Evolutionary conservation across 371 early-diverging fungal species (phyloP).

Genomic region (Amoeboaphelidium protococcarum): DNA sequence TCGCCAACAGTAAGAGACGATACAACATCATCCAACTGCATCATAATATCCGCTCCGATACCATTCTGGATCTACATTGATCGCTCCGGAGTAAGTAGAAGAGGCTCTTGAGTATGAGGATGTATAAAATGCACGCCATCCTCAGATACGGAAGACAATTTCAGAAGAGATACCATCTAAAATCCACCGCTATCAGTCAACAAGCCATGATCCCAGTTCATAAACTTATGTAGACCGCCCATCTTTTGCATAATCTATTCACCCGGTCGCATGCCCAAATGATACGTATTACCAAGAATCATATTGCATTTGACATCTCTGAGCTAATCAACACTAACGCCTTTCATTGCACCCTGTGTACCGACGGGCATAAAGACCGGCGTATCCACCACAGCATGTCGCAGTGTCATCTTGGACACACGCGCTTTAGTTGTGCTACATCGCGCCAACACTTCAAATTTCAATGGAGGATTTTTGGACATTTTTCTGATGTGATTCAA

Average conservation of each 20-base stretch:
- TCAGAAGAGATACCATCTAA: constrained; percentile 75
- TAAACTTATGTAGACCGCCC: constrained; percentile 64
- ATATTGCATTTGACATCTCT: constrained; percentile 62
- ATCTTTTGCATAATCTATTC: constrained; percentile 42
- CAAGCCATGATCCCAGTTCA: constrained; percentile 56
- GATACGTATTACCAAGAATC: constrained; percentile 69
- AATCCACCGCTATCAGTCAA: constrained; percentile 87
- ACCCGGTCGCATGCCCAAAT: constrained; percentile 28
- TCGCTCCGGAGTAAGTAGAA: constrained; percentile 84
- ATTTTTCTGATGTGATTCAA: not conserved
- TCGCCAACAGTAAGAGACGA: constrained; percentile 53
- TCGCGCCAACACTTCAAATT: constrained; percentile 33
- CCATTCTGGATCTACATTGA: constrained; percentile 73
- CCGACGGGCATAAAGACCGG: constrained; percentile 96
- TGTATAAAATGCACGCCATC: constrained; percentile 74
- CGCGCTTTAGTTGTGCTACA: constrained; percentile 80
- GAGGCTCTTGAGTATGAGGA: constrained; percentile 47
- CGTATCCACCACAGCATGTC: constrained; percentile 53
- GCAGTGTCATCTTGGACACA: constrained; percentile 44
- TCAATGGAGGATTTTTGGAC: constrained; percentile 17
- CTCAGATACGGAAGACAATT: constrained; percentile 61
- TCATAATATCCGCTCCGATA: constrained; percentile 91
- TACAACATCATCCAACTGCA: constrained; percentile 93
- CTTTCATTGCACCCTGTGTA: constrained; percentile 87
- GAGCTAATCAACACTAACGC: constrained; percentile 45